A percentile compares a stretch with the other conserved stretches of the same genome.
Conservation (phyloP, 371 early-diverging fungal species). For the Mortierella sp. region DNA sequence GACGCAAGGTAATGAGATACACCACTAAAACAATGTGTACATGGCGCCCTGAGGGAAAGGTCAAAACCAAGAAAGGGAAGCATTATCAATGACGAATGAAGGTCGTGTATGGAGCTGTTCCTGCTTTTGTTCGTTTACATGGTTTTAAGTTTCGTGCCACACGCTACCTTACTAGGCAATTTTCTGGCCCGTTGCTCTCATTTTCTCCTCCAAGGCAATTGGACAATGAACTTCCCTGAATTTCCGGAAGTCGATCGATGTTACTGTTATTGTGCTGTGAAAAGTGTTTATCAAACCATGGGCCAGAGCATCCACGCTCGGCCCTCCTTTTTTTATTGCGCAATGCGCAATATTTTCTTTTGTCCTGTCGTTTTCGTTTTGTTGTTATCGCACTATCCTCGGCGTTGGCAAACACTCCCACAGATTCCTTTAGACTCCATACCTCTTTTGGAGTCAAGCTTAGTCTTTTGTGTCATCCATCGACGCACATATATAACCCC, state of each 20-base stretch:
- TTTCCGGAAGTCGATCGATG: background rate
- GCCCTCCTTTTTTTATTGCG: too few species aligned
- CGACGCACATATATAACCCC: background rate
- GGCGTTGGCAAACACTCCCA: background rate
- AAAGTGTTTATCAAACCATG: background rate
- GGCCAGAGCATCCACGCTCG: background rate
- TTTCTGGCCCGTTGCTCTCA: background rate
- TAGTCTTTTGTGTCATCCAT: background rate
- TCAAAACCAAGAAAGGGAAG: background rate
- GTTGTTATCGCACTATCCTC: background rate
- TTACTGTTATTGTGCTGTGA: background rate
- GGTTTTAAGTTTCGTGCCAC: background rate
- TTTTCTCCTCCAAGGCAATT: too few species aligned
- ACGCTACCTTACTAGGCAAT: background rate
- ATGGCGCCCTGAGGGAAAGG: background rate
- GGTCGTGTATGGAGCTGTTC: background rate
- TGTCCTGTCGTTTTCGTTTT: background rate
- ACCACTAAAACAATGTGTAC: background rate
- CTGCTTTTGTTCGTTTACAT: background rate
- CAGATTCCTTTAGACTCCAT: background rate
- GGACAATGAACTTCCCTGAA: too few species aligned
- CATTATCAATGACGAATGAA: background rate
- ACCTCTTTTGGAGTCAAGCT: background rate
- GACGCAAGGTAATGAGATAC: background rate
- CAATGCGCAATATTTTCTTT: too few species aligned